A percentile compares a stretch with the other conserved stretches of the same genome.
Evolutionary conservation across 768 basidiomycete species (phyloP).

Genomic region (Butyriboletus loyo): DNA sequence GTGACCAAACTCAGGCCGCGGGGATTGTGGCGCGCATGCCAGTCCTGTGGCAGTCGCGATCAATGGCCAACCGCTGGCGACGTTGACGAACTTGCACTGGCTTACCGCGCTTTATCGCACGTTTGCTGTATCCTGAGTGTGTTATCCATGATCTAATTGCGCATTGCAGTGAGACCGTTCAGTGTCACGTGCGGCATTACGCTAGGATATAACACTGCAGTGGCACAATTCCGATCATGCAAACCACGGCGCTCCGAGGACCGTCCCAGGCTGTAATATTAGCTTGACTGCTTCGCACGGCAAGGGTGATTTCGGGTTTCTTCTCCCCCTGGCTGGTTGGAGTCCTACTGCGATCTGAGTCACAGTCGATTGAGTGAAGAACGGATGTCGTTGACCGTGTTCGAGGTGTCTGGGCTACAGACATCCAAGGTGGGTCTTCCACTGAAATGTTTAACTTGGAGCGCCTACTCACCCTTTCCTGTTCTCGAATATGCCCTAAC

Average conservation of each 20-base stretch:
- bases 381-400: neutral
- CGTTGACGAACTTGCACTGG: neutral
- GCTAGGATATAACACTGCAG: neutral
- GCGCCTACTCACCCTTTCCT: neutral
- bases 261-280: neutral
- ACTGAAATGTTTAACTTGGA: neutral
- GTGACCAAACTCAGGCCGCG: neutral
- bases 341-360: neutral
- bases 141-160: neutral
- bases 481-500: neutral
- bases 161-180: no score
- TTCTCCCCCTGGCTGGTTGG: neutral
- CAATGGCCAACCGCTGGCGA: neutral
- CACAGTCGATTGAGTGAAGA: neutral
- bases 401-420: constrained; percentile 12
- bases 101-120: neutral
- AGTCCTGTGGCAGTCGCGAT: neutral
- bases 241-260: neutral
- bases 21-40: neutral
- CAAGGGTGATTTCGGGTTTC: neutral
- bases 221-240: no score
- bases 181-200: no score
- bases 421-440: constrained; percentile 8
- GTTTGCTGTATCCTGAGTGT: neutral
- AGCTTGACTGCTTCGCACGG: neutral